A percentile compares a stretch with the other conserved stretches of the same genome.
phyloP scores from a whole-genome alignment of 306 rosid genomes.

The Rosa multiflora region DNA sequence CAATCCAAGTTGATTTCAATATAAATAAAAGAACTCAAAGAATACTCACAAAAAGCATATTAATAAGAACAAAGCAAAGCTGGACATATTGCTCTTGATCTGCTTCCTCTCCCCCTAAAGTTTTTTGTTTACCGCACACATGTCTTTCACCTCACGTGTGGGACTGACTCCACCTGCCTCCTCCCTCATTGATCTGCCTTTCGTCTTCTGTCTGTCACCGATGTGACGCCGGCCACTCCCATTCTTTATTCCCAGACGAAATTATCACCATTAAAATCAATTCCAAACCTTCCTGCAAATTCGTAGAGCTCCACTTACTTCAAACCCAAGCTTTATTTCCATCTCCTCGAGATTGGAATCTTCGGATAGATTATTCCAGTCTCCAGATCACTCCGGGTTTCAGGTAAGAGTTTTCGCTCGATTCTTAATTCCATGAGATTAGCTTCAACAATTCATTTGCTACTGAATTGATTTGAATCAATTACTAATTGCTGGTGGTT shows the following conservation, averaged over 20 bases:
- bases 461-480: background rate
- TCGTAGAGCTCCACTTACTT: no score
- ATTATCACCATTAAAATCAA: background rate
- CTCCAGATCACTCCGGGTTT: background rate
- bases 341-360: no score
- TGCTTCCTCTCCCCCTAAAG: no score
- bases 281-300: background rate
- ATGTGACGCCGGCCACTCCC: background rate
- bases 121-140: conserved; percentile 27
- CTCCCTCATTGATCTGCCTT: background rate
- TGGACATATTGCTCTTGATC: no score
- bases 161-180: background rate
- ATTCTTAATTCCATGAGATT: background rate
- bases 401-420: background rate
- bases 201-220: background rate
- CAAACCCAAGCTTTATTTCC: background rate
- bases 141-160: conserved; percentile 25
- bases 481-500: conserved; percentile 1
- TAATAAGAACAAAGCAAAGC: no score
- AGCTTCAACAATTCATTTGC: no score
- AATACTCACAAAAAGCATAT: no score
- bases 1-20: no score
- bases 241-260: no score
- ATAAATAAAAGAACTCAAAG: no score
- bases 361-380: no score